phyloP scores from a whole-genome alignment of 2,329 filamentous ascomycete species.

The Neoscytalidium dimidiatum region DNA sequence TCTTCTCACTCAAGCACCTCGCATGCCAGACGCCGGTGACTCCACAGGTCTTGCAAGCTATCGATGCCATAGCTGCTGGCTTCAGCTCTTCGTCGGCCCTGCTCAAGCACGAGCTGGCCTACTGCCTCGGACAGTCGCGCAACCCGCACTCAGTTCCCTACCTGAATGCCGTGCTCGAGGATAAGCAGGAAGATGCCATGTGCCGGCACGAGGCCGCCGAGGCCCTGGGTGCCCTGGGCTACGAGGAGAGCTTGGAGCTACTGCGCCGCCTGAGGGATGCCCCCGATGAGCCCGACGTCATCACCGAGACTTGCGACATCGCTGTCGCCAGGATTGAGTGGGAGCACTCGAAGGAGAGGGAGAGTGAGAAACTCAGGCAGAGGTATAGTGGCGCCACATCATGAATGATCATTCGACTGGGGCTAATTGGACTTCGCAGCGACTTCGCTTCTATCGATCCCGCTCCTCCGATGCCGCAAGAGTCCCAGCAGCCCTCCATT shows the following conservation, averaged over 20 bases:
- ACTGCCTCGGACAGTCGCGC: constrained; percentile 90
- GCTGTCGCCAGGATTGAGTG: constrained; percentile 92
- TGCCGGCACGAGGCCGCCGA: constrained; percentile 95
- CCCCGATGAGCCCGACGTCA: constrained; percentile 71
- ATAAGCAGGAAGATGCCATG: constrained; percentile 88
- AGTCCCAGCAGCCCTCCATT: constrained; percentile 63
- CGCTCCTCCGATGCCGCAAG: constrained; percentile 80
- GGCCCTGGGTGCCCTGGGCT: constrained; percentile 84
- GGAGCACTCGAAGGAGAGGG: constrained; percentile 67
- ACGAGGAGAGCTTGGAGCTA: constrained; percentile 71
- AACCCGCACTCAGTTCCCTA: constrained; percentile 73
- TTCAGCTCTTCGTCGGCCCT: constrained; percentile 85
- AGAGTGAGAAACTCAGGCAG: constrained; percentile 74
- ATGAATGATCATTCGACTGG: not conserved
- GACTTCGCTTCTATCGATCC: constrained; percentile 96
- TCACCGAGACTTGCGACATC: constrained; percentile 96
- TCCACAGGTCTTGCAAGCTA: constrained; percentile 61
- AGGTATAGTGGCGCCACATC: constrained; percentile 59
- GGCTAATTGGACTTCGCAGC: constrained; percentile 50
- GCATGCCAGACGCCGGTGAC: constrained; percentile 66
- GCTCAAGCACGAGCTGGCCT: constrained; percentile 94
- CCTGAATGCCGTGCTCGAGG: constrained; percentile 71
- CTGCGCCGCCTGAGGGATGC: constrained; percentile 75
- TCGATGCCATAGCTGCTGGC: constrained; percentile 82
- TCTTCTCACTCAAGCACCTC: constrained; percentile 96